Evolutionary conservation across 306 rosid genomes (phyloP).

Genomic region (Aeschynomene evenia): DNA sequence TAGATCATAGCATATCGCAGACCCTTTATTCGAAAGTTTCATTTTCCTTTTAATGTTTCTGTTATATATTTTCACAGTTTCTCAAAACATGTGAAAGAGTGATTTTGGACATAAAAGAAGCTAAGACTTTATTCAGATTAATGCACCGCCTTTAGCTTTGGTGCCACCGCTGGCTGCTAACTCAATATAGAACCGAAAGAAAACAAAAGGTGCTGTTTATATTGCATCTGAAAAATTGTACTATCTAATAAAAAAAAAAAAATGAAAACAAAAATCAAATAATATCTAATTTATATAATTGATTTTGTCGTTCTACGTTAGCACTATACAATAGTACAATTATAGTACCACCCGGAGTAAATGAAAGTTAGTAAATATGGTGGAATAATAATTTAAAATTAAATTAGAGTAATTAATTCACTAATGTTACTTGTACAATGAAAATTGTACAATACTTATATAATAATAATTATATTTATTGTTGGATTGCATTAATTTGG

Average conservation of each 20-base stretch:
- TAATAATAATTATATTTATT: too few species aligned
- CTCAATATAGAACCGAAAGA: not conserved
- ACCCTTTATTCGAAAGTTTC: conserved; percentile 29
- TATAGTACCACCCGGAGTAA: not conserved
- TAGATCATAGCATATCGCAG: conserved; percentile 13
- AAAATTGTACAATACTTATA: too few species aligned
- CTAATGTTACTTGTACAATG: too few species aligned
- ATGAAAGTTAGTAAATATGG: not conserved
- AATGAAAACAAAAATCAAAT: too few species aligned
- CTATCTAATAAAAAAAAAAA: too few species aligned
- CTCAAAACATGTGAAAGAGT: conserved; percentile 22
- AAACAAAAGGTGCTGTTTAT: too few species aligned
- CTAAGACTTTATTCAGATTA: conserved; percentile 28
- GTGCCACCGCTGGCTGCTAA: not conserved
- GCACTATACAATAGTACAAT: conserved; percentile 1
- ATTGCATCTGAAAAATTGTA: too few species aligned
- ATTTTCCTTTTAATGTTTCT: conserved; percentile 21
- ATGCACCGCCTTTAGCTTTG: conserved; percentile 13
- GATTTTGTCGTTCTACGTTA: not conserved
- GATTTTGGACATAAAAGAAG: conserved; percentile 27
- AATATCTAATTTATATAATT: too few species aligned
- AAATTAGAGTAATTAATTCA: not conserved
- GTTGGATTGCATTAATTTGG: too few species aligned
- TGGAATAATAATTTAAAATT: not conserved
- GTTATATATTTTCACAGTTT: conserved; percentile 29